Evolutionary conservation across 2,329 filamentous ascomycete species (phyloP).

Genomic region (Cryphonectria radicalis): DNA sequence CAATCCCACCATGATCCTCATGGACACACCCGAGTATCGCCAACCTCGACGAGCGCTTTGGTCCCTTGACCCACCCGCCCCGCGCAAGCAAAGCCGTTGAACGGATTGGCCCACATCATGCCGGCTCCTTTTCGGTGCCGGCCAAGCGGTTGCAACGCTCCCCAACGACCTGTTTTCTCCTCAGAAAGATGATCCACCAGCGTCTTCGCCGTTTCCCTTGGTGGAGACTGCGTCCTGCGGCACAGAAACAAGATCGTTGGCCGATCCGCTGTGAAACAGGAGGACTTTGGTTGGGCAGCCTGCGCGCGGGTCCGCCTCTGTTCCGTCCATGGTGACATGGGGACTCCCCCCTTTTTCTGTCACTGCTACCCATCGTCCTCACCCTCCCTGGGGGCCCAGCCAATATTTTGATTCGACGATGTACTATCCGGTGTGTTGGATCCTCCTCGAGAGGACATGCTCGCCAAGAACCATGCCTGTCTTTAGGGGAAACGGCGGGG

Average conservation of each 20-base stretch:
- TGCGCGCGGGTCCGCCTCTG: background rate
- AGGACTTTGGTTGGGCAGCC: background rate
- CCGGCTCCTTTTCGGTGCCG: constrained; percentile 12
- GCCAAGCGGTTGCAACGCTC: background rate
- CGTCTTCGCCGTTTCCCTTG: background rate
- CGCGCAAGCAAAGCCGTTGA: background rate
- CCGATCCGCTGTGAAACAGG: background rate
- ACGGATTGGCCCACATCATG: background rate
- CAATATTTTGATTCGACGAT: background rate
- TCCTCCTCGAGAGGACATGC: background rate
- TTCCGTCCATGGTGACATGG: background rate
- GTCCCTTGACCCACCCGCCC: background rate
- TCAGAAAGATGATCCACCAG: background rate
- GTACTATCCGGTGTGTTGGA: background rate
- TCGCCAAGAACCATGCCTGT: background rate
- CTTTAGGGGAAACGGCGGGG: background rate
- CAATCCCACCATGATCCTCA: background rate
- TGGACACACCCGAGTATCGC: background rate
- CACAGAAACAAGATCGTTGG: background rate
- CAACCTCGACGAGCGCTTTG: background rate
- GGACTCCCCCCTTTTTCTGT: background rate
- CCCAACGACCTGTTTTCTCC: background rate
- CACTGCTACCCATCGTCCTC: background rate
- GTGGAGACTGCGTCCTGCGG: background rate
- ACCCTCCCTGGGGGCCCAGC: background rate